A percentile compares a stretch with the other conserved stretches of the same genome.
Evolutionary conservation across 495 filamentous ascomycete genomes (phyloP).

Genomic region (Ramalina intermedia): DNA sequence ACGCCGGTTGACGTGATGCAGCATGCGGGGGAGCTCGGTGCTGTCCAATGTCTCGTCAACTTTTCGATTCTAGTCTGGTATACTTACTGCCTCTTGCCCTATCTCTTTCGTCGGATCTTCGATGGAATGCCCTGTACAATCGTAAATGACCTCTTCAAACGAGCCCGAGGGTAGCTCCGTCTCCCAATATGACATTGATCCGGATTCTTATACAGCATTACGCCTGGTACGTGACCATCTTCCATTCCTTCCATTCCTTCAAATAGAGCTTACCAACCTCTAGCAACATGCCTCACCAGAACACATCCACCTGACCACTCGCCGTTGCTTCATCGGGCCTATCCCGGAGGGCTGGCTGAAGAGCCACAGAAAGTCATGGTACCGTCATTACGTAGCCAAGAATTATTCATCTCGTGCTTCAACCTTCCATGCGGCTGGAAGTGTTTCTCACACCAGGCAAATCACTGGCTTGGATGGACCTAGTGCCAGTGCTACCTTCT

Average conservation of each 20-base stretch:
- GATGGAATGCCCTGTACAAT: neutral
- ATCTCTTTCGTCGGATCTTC: neutral
- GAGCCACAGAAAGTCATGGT: conserved; percentile 50
- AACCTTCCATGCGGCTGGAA: conserved; percentile 37
- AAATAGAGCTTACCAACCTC: neutral
- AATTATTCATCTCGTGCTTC: conserved; percentile 43
- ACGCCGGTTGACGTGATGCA: too few relatives aligned
- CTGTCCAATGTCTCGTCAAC: too few relatives aligned
- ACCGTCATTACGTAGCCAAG: conserved; percentile 35
- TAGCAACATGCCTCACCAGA: conserved; percentile 48
- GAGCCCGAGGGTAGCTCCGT: neutral
- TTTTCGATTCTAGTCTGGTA: too few relatives aligned
- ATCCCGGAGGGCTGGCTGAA: conserved; percentile 57
- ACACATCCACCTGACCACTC: conserved; percentile 47
- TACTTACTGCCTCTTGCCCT: too few relatives aligned
- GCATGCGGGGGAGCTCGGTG: too few relatives aligned
- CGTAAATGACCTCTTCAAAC: conserved; percentile 6
- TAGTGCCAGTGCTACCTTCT: conserved; percentile 21
- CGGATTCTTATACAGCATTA: conserved; percentile 37
- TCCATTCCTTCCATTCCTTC: neutral
- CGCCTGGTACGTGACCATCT: conserved; percentile 30
- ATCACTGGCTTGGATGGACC: conserved; percentile 27
- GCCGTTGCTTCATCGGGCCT: conserved; percentile 53
- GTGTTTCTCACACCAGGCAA: conserved; percentile 26
- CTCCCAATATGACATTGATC: conserved; percentile 13